Conservation (phyloP, 495 filamentous ascomycete species). For the Penicillium salamii region DNA sequence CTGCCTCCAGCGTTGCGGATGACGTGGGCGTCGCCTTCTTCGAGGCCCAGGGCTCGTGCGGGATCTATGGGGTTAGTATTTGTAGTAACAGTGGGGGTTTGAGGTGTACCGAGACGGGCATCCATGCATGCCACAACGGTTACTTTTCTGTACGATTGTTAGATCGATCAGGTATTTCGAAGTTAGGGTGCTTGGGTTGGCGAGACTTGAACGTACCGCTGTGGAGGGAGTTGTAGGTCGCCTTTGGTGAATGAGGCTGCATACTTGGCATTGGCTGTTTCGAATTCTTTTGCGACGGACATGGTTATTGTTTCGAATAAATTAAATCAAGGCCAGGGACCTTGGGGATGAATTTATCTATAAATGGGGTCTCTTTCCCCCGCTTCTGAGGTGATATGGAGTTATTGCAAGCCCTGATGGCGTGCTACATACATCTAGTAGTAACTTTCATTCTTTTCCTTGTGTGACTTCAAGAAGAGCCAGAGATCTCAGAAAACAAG, state of each 20-base stretch:
- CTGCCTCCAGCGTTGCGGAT: constrained; percentile 76
- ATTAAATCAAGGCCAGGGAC: constrained; percentile 1
- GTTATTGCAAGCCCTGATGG: constrained; percentile 7
- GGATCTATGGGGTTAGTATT: too few species aligned
- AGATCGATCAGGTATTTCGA: neutral
- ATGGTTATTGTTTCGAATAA: constrained; percentile 11
- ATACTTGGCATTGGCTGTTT: constrained; percentile 57
- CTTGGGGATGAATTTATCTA: constrained; percentile 5
- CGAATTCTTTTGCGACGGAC: constrained; percentile 34
- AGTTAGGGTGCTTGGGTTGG: too few species aligned
- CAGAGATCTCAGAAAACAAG: too few species aligned
- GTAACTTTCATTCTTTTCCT: neutral
- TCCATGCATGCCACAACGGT: constrained; percentile 77
- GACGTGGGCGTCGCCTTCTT: constrained; percentile 74
- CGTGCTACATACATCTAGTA: constrained; percentile 6
- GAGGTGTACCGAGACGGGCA: constrained; percentile 58
- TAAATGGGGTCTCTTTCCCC: constrained; percentile 8
- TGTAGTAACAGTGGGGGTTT: too few species aligned
- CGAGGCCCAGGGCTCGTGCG: constrained; percentile 66
- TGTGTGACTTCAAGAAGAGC: too few species aligned
- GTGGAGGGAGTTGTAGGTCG: constrained; percentile 66
- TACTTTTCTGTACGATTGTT: constrained; percentile 19
- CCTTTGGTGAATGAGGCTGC: constrained; percentile 60
- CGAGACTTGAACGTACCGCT: constrained; percentile 41
- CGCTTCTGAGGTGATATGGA: constrained; percentile 18